Conservation (phyloP, 257 asterid genomes). For the Solanum okadae region DNA sequence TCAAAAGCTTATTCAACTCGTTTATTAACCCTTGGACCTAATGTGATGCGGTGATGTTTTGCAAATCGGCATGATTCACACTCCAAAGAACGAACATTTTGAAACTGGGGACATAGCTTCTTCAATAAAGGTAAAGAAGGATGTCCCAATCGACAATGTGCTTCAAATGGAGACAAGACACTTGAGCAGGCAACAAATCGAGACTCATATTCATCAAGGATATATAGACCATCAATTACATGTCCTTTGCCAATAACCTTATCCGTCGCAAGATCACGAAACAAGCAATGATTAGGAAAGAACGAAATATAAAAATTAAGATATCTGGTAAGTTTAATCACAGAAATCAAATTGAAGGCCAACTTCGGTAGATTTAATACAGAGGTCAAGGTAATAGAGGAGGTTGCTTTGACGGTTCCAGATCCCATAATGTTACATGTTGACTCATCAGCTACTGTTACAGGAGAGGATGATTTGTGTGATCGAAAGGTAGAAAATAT, state of each 20-base stretch:
- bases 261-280: not conserved
- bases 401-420: not conserved
- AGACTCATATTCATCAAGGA: not conserved
- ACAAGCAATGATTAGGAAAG: not conserved
- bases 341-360: not conserved
- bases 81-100: not conserved
- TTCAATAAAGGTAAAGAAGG: not conserved
- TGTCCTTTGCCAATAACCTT: not conserved
- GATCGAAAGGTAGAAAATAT: not conserved
- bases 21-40: not conserved
- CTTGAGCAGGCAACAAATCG: not conserved
- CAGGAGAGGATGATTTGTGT: not conserved
- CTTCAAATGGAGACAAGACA: not conserved
- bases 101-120: not conserved
- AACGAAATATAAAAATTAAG: too few species aligned
- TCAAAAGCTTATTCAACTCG: not conserved
- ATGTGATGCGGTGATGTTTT: not conserved
- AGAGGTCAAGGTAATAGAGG: not conserved
- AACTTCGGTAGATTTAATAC: not conserved
- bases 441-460: not conserved
- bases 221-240: not conserved
- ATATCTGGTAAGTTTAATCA: not conserved
- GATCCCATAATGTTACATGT: too few species aligned
- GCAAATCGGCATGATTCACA: not conserved
- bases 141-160: not conserved